Percentiles rank a stretch among this genome's conserved stretches.
Conservation (phyloP, 768 basidiomycete genomes). For the Favolaschia claudopus region DNA sequence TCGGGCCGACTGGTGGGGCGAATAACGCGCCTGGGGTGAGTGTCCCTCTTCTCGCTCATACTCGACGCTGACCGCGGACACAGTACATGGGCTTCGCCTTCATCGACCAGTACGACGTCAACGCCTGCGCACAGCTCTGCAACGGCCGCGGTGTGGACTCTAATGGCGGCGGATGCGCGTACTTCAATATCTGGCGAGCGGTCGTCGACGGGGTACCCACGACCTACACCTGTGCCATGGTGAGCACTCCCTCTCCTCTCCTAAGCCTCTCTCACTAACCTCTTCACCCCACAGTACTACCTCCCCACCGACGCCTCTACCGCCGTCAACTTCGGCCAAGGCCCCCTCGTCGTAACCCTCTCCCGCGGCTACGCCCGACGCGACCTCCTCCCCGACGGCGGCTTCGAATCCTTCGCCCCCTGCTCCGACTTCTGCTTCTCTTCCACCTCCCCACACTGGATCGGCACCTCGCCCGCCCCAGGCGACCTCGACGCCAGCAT, state of each 20-base stretch:
- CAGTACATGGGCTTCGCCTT: conserved; percentile 63
- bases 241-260: conserved; percentile 28
- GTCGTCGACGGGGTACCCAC: conserved; percentile 54
- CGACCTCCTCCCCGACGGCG: conserved; percentile 47
- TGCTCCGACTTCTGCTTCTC: conserved; percentile 53
- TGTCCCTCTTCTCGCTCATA: neutral
- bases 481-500: conserved; percentile 52
- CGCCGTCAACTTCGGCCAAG: conserved; percentile 56
- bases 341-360: conserved; percentile 51
- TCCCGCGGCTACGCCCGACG: conserved; percentile 56
- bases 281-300: conserved; percentile 46
- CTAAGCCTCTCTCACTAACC: neutral
- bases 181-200: conserved; percentile 63
- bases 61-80: conserved; percentile 10
- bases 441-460: conserved; percentile 45
- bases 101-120: conserved; percentile 54
- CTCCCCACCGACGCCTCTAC: conserved; percentile 50
- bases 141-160: conserved; percentile 50
- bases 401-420: conserved; percentile 50
- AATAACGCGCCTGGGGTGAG: conserved; percentile 55
- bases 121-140: conserved; percentile 53
- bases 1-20: conserved; percentile 53
- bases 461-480: conserved; percentile 43
- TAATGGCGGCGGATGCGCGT: conserved; percentile 54
- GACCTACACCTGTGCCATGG: conserved; percentile 59